phyloP scores from a whole-genome alignment of 139 green algal species.

The Coelastrella sp. region DNA sequence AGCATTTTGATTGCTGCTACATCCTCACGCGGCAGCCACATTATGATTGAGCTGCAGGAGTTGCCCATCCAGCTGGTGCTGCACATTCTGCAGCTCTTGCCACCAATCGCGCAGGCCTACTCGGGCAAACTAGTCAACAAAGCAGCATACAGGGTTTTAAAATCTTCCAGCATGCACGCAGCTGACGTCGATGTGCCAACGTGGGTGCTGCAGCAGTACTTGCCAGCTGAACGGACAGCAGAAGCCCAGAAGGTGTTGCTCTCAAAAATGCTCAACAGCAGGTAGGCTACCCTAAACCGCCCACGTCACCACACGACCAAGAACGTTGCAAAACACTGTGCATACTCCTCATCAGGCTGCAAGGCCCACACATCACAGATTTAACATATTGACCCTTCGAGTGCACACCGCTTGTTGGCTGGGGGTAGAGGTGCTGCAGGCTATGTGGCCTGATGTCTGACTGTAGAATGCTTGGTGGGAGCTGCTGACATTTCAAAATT shows the following conservation, averaged over 20 bases:
- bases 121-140: neutral
- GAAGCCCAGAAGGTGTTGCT: neutral
- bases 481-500: too few species aligned
- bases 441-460: too few species aligned
- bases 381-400: too few species aligned
- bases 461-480: too few species aligned
- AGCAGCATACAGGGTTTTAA: neutral
- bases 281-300: neutral
- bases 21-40: neutral
- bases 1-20: too few species aligned
- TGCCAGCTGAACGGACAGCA: neutral
- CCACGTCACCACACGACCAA: too few species aligned
- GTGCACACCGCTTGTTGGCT: too few species aligned
- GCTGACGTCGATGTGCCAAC: neutral
- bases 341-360: too few species aligned
- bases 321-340: too few species aligned
- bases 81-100: constrained; percentile 3
- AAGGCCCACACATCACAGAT: too few species aligned
- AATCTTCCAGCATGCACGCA: neutral
- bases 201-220: neutral
- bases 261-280: neutral
- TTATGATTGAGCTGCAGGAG: neutral
- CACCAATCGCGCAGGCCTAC: neutral
- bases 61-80: neutral
- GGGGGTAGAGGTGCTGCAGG: too few species aligned